phyloP scores from a whole-genome alignment of 2,329 filamentous ascomycete genomes.

The Immersiporthe knoxdaviesiana region DNA sequence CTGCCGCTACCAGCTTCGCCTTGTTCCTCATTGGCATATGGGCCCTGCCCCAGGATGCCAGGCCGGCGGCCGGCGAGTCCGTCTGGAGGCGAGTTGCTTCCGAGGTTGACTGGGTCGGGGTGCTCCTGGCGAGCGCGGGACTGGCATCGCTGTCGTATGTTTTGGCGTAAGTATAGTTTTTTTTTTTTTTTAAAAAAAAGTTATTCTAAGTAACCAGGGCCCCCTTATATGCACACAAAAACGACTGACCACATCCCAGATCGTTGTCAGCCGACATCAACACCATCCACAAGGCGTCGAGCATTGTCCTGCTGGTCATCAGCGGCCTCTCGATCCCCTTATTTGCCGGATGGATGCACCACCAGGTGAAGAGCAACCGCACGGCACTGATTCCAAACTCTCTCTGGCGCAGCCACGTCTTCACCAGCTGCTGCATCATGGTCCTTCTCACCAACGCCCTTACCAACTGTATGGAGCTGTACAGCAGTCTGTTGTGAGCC shows the following conservation, averaged over 20 bases:
- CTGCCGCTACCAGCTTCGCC: conserved; percentile 40
- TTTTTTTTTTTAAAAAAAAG: too few relatives aligned
- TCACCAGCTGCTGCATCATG: conserved; percentile 58
- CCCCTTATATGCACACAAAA: too few relatives aligned
- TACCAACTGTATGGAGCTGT: conserved; percentile 51
- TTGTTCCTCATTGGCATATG: conserved; percentile 43
- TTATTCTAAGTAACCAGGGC: too few relatives aligned
- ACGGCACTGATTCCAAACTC: conserved; percentile 65
- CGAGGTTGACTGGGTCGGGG: conserved; percentile 60
- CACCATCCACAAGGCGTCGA: conserved; percentile 47
- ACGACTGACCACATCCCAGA: conserved; percentile 28
- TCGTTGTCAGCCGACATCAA: conserved; percentile 43
- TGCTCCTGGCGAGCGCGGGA: conserved; percentile 48
- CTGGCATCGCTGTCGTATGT: conserved; percentile 56
- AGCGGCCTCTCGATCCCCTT: conserved; percentile 47
- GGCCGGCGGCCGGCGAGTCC: conserved; percentile 4
- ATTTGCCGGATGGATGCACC: conserved; percentile 59
- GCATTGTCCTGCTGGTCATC: conserved; percentile 49
- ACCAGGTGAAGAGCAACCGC: conserved; percentile 47
- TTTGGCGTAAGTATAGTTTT: conserved; percentile 48
- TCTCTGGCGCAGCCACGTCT: conserved; percentile 61
- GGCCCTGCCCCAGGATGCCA: conserved; percentile 41
- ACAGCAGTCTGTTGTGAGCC: conserved; percentile 52
- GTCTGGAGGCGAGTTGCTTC: conserved; percentile 35
- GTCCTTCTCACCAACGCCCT: conserved; percentile 51